phyloP scores from a whole-genome alignment of 352 stramenopile genomes.

The Globisporangium cylindrosporum region DNA sequence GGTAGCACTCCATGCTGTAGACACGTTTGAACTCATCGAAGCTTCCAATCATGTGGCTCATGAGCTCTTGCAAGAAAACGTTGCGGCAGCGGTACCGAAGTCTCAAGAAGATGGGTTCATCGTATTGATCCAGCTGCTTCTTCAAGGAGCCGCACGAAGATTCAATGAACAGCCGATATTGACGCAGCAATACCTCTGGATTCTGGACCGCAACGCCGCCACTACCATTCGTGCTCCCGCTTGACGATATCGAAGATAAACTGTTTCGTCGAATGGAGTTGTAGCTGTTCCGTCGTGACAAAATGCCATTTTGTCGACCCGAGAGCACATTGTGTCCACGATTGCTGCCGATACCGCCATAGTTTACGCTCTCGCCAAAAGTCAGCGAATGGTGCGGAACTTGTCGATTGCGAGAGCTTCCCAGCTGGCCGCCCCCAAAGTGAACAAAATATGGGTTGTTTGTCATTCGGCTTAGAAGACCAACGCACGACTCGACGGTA shows the following conservation, averaged over 20 bases:
- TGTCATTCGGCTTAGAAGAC: constrained; percentile 74
- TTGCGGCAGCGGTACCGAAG: constrained; percentile 78
- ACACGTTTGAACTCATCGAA: constrained; percentile 79
- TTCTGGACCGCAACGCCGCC: constrained; percentile 55
- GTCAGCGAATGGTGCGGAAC: constrained; percentile 49
- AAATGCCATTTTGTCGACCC: constrained; percentile 21
- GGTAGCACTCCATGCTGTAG: constrained; percentile 63
- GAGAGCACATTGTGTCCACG: constrained; percentile 20
- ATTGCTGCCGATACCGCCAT: constrained; percentile 30
- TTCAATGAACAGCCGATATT: constrained; percentile 78
- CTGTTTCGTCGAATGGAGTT: constrained; percentile 20
- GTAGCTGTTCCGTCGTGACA: constrained; percentile 27
- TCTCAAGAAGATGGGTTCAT: constrained; percentile 60
- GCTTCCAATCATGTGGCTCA: constrained; percentile 72
- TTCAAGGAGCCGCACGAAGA: constrained; percentile 52
- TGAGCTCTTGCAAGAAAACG: constrained; percentile 77
- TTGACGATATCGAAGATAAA: constrained; percentile 44
- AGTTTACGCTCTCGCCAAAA: constrained; percentile 62
- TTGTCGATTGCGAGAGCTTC: constrained; percentile 41
- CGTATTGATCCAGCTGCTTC: constrained; percentile 55
- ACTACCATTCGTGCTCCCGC: constrained; percentile 24
- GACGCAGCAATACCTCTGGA: constrained; percentile 61
- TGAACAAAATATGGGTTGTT: constrained; percentile 60
- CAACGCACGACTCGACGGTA: constrained; percentile 72
- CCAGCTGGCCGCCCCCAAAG: constrained; percentile 40